Base-by-base conservation (phyloP, 768 basidiomycete species). In the Termitomyces sp. region DNA sequence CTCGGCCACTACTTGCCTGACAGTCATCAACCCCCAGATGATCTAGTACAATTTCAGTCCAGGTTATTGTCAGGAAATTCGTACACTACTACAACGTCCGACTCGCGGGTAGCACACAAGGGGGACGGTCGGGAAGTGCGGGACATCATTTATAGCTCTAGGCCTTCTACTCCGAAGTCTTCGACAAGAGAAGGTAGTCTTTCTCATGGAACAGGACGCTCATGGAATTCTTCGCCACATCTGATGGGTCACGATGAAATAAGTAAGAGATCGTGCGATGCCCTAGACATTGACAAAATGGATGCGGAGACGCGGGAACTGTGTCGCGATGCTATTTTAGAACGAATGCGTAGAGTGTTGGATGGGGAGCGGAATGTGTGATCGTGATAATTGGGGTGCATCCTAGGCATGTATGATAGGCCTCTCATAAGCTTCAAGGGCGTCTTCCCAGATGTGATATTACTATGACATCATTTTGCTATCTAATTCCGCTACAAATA, bases 331-430 rank as follows among this genome's bases (percentile, higher is more conserved):
- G 55, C 41, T 26, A 35, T 60, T 31, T 21, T 60, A 12, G 41
- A 53, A 40, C 45, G 35, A 28, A 60, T 60, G 59, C 55, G 52
- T 30, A 56, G 35, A 26, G 59, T 60, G 7, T 38, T 60, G 5
- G 52, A 60, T 21, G 59, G 55, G 28, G 50, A 60, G 19, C 50
- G 50, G 37, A 28, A 12, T 30, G 19, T 41, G 23, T 28, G 28
- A 35, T 19, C 3, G n/a, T 9, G 6, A 28, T 19, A 28, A 3
- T 14, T 10, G 17, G 9, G 8, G 9, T 1, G 12, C 0, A 23
- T n/a, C 31, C 5, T 19, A 31, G 30, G 42, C 11, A 52, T 38
- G 12, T 46, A 46, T 30, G 38, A 23, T 50, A 28, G 5, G 50
- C 3, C 14, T 45, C 28, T 9, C 23, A 44, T 26, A 26, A 44